phyloP scores from a whole-genome alignment of 352 stramenopile species.

The Blastocystis sp. region DNA sequence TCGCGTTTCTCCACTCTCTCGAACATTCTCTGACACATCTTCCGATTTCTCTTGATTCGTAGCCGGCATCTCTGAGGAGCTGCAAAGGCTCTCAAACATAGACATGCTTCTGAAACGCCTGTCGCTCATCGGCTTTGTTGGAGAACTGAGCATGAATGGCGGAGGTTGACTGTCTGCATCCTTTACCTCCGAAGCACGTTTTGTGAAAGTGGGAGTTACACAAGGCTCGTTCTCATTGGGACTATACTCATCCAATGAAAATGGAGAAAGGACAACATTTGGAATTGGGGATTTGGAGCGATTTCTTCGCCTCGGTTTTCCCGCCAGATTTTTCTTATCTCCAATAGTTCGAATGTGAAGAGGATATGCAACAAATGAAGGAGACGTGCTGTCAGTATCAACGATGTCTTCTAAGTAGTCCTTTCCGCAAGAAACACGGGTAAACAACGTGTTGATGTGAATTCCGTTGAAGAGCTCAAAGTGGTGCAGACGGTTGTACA shows the following conservation, averaged over 20 bases:
- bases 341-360: slow-evolving; percentile 28
- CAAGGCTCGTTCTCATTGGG: background rate
- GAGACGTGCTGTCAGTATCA: background rate
- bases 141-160: background rate
- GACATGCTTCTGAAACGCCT: background rate
- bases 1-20: background rate
- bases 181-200: background rate
- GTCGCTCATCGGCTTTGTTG: background rate
- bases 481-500: slow-evolving; percentile 22
- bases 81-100: background rate
- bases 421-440: background rate
- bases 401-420: slow-evolving; percentile 42
- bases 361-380: background rate
- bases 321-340: slow-evolving; percentile 3
- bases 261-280: background rate
- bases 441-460: slow-evolving; percentile 24
- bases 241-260: slow-evolving; percentile 9
- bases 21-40: background rate
- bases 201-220: background rate
- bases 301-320: background rate
- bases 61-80: background rate
- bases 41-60: too few species aligned
- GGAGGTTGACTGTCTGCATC: background rate
- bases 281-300: background rate
- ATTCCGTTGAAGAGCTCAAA: slow-evolving; percentile 14